Percentiles rank a stretch among this genome's conserved stretches.
phyloP scores from a whole-genome alignment of 1,139 yeast species.

The Candida neerlandica region DNA sequence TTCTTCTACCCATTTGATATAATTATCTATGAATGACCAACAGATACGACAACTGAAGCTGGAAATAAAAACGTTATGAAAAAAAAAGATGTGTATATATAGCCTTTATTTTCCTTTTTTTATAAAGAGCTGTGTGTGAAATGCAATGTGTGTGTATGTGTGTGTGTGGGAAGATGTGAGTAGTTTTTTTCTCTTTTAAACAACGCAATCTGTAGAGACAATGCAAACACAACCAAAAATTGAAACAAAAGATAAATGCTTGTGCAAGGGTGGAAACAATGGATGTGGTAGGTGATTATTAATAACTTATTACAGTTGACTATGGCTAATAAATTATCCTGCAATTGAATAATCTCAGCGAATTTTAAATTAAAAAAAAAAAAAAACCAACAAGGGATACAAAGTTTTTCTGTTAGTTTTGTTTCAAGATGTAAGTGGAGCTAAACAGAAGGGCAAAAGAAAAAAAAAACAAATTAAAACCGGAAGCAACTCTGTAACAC shows the following conservation, averaged over 20 bases:
- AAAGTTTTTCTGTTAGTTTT: not conserved
- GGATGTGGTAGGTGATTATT: not conserved
- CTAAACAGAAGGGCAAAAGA: not conserved
- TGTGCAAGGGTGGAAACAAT: not conserved
- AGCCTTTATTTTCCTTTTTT: not conserved
- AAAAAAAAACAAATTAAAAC: not conserved
- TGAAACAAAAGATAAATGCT: not conserved
- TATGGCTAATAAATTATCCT: not conserved
- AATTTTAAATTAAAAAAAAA: too few relatives aligned
- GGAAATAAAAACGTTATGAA: not conserved
- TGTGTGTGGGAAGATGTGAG: not conserved
- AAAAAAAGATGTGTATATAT: not conserved
- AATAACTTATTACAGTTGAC: not conserved
- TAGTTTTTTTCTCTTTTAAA: not conserved
- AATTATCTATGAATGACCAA: not conserved
- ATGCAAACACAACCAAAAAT: not conserved
- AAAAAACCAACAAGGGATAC: slow-evolving; percentile 1
- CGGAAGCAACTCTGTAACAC: not conserved
- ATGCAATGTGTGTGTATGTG: not conserved
- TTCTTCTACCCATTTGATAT: slow-evolving; percentile 85
- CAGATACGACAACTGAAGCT: not conserved
- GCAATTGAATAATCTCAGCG: not conserved
- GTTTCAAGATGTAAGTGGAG: not conserved
- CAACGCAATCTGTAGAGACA: not conserved
- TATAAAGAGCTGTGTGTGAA: not conserved